Evolutionary conservation across 1,284 basidiomycete species (phyloP).

Genomic region (Flammula alnicola): DNA sequence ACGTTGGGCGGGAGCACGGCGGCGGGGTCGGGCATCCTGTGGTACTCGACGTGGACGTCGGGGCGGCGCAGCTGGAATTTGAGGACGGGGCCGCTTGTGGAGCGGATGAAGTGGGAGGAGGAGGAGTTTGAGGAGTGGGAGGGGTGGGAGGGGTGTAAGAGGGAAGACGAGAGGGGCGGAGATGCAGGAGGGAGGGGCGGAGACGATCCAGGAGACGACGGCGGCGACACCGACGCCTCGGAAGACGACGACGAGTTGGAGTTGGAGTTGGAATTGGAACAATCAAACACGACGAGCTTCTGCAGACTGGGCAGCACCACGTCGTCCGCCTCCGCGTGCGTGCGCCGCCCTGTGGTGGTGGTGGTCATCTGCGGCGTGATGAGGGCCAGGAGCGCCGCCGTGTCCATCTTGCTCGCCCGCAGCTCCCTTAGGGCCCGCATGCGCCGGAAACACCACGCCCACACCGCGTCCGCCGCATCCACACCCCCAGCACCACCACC

Average conservation of each 20-base stretch:
- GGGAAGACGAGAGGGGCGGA: too few species aligned
- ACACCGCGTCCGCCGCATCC: slow-evolving; percentile 20
- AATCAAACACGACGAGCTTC: slow-evolving; percentile 5
- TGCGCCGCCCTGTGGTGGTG: background rate
- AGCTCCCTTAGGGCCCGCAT: slow-evolving; percentile 31
- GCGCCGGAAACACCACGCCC: slow-evolving; percentile 34
- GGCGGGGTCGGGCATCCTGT: background rate
- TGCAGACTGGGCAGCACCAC: slow-evolving; percentile 6
- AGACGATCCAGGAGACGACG: background rate
- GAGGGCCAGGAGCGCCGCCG: slow-evolving; percentile 18
- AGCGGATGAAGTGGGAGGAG: background rate
- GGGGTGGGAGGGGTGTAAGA: too few species aligned
- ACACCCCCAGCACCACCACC: background rate
- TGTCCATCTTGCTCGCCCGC: slow-evolving; percentile 25
- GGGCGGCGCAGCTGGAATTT: slow-evolving; percentile 17
- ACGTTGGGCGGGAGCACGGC: background rate
- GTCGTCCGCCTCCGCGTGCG: slow-evolving; percentile 3
- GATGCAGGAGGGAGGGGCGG: too few species aligned
- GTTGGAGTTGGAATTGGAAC: too few species aligned
- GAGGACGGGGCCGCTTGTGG: slow-evolving; percentile 4
- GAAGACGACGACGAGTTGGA: slow-evolving; percentile 1
- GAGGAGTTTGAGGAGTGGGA: background rate
- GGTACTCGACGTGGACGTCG: slow-evolving; percentile 14
- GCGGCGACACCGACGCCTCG: background rate
- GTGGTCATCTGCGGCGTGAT: slow-evolving; percentile 17